Evolutionary conservation across 768 basidiomycete genomes (phyloP).

Genomic region (Mycena vulgaris): DNA sequence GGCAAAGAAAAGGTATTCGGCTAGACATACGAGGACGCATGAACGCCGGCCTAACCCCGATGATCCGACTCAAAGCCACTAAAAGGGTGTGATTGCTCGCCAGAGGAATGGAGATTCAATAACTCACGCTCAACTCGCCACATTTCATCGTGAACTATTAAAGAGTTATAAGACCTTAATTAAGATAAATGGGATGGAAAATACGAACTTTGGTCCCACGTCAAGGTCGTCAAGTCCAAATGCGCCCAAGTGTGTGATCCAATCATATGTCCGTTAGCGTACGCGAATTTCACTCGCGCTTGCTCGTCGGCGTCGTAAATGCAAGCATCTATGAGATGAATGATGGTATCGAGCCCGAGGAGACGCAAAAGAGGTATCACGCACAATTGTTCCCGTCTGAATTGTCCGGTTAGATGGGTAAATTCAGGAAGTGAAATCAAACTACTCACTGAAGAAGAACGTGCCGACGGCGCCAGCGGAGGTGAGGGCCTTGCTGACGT

Average conservation of each 20-base stretch:
- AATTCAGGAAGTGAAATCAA: background rate
- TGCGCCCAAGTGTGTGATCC: conserved; percentile 65
- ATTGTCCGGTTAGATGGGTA: background rate
- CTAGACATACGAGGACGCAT: conserved; percentile 60
- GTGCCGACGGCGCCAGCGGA: conserved; percentile 47
- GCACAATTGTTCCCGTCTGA: conserved; percentile 23
- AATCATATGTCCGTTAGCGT: conserved; percentile 58
- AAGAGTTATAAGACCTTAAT: background rate
- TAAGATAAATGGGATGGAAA: background rate
- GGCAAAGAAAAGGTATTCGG: background rate
- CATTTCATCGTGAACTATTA: conserved; percentile 56
- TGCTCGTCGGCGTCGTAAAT: conserved; percentile 54
- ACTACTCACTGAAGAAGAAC: conserved; percentile 46
- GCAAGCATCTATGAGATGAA: conserved; percentile 49
- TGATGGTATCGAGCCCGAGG: background rate
- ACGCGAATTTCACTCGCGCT: conserved; percentile 55
- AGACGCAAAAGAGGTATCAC: background rate
- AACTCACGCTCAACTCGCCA: conserved; percentile 60
- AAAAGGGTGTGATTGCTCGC: background rate
- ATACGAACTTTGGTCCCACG: conserved; percentile 59
- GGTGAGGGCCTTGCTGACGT: conserved; percentile 46
- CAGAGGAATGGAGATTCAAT: background rate
- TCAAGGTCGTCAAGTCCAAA: conserved; percentile 54
- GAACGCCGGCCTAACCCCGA: conserved; percentile 61
- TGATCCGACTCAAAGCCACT: conserved; percentile 60